A percentile compares a stretch with the other conserved stretches of the same genome.
Evolutionary conservation across 129 eudicot genomes (phyloP).

Genomic region (Flaveria bidentis): DNA sequence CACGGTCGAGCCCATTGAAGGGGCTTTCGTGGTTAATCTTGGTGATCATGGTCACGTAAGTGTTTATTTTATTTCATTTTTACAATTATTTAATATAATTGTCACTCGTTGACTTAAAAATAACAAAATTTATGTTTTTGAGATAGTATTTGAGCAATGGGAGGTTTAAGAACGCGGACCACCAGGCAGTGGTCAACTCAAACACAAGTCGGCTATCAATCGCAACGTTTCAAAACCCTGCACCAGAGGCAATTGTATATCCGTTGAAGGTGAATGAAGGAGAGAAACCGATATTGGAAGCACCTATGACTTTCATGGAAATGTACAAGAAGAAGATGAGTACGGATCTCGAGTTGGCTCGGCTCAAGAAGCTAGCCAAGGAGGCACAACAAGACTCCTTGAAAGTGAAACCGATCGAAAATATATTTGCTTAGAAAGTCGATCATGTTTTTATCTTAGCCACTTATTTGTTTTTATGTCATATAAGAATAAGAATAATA

Average conservation of each 20-base stretch:
- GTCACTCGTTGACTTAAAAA: background rate
- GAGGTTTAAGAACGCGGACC: conserved; percentile 95
- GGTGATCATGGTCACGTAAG: conserved; percentile 98
- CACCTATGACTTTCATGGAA: conserved; percentile 66
- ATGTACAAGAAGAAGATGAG: conserved; percentile 92
- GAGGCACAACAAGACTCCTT: conserved; percentile 41
- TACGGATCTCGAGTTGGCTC: conserved; percentile 60
- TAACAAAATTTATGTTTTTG: background rate
- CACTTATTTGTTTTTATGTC: background rate
- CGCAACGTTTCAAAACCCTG: conserved; percentile 93
- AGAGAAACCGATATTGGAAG: conserved; percentile 61
- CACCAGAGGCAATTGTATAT: conserved; percentile 73
- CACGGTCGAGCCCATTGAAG: conserved; percentile 81
- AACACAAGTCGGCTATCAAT: conserved; percentile 66
- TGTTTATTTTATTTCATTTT: background rate
- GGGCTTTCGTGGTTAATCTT: conserved; percentile 91
- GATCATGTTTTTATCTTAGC: too few species aligned
- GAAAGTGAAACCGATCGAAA: conserved; percentile 39
- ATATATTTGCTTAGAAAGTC: conserved; percentile 36
- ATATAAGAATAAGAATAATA: background rate
- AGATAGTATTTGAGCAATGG: conserved; percentile 79
- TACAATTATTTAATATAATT: background rate
- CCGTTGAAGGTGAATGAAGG: conserved; percentile 80
- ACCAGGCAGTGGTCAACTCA: conserved; percentile 95
- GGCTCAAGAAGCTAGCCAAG: conserved; percentile 69